Percentiles rank a stretch among this genome's conserved stretches.
These are phyloP conservation scores for Colletotrichum spaethianum DNA, from an alignment of 2,329 filamentous ascomycete species.

Conservation along the genomic window DNA sequence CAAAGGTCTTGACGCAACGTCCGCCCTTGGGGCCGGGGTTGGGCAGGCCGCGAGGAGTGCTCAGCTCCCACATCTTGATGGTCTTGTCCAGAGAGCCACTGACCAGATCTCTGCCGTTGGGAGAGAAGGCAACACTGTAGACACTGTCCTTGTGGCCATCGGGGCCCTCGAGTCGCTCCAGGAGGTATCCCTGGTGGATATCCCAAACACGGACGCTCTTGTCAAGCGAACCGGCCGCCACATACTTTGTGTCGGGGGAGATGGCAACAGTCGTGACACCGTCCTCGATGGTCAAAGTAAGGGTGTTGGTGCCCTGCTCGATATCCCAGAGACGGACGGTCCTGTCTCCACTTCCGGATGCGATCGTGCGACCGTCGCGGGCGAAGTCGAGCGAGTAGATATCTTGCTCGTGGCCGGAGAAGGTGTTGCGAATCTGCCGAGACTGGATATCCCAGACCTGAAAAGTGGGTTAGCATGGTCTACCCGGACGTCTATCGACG, in stretches of 20 bases:
- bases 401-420: conserved; percentile 97
- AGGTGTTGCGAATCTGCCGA: conserved; percentile 90
- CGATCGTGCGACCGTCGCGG: conserved; percentile 92
- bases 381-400: conserved; percentile 98
- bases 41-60: conserved; percentile 76
- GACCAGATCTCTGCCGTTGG: conserved; percentile 92
- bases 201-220: conserved; percentile 99
- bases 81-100: conserved; percentile 97
- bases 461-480: conserved; percentile 36
- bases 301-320: conserved; percentile 83
- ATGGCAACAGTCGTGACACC: conserved; percentile 98
- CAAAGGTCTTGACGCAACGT: conserved; percentile 96
- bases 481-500: neutral
- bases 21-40: conserved; percentile 83
- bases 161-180: conserved; percentile 92
- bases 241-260: conserved; percentile 93
- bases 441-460: conserved; percentile 95
- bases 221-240: conserved; percentile 94
- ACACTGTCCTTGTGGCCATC: conserved; percentile 98
- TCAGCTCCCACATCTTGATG: conserved; percentile 99
- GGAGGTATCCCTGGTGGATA: conserved; percentile 84
- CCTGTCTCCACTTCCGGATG: conserved; percentile 93
- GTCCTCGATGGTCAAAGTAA: conserved; percentile 93
- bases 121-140: conserved; percentile 96
- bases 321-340: conserved; percentile 98